Conservation (phyloP, 179 eudicot species). For the Sideroxylon spinosum region DNA sequence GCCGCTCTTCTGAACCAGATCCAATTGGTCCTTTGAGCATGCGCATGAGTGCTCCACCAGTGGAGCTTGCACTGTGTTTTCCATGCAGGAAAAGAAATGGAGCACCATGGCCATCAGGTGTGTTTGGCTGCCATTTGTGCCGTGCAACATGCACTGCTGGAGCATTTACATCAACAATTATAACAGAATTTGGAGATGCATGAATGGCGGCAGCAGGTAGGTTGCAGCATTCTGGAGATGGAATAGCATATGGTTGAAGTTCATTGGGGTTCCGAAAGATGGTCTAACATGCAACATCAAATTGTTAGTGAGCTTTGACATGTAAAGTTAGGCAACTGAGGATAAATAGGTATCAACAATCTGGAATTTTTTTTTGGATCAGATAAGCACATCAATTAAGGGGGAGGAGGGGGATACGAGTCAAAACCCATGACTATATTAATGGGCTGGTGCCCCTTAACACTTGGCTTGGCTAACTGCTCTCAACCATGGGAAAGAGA, state of each 20-base stretch:
- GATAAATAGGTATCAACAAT: background rate
- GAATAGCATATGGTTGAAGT: slow-evolving; percentile 66
- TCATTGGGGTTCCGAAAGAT: slow-evolving; percentile 90
- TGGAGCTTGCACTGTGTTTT: slow-evolving; percentile 48
- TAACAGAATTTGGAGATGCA: slow-evolving; percentile 80
- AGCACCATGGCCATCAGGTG: slow-evolving; percentile 91
- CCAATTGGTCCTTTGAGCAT: slow-evolving; percentile 77
- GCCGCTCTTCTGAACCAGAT: slow-evolving; percentile 58
- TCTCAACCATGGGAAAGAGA: too few relatives aligned
- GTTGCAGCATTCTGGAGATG: slow-evolving; percentile 89
- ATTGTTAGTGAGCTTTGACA: background rate
- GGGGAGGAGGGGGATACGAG: too few relatives aligned
- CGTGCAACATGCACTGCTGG: slow-evolving; percentile 92
- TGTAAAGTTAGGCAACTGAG: background rate
- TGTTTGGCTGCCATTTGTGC: slow-evolving; percentile 99
- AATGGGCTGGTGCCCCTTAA: too few relatives aligned
- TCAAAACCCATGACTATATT: too few relatives aligned
- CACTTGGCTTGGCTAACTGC: too few relatives aligned
- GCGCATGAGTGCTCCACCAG: slow-evolving; percentile 85
- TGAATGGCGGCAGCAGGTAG: slow-evolving; percentile 91
- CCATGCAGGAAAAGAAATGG: slow-evolving; percentile 96
- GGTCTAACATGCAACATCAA: slow-evolving; percentile 40
- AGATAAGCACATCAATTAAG: too few relatives aligned
- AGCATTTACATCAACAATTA: slow-evolving; percentile 76
- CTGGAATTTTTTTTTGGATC: too few relatives aligned